Conservation (phyloP, 805 yeast genomes). For the Metschnikowia kunwiensis region DNA sequence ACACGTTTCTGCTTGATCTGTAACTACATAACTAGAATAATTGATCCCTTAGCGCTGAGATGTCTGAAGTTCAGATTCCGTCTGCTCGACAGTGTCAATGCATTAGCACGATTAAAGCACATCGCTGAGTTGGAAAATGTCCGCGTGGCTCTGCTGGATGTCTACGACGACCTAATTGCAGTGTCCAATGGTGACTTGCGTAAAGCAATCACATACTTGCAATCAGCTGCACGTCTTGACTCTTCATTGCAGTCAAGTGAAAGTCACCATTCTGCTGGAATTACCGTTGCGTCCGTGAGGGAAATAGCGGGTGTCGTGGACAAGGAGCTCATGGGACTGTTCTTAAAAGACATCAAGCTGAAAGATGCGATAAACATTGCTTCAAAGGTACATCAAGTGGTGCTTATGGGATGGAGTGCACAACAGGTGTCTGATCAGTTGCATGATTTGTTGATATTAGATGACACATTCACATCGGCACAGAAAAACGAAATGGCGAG, state of each 20-base stretch:
- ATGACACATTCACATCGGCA: constrained; percentile 45
- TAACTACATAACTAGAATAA: constrained; percentile 93
- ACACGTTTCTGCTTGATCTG: constrained; percentile 92
- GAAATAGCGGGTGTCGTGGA: constrained; percentile 81
- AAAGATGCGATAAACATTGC: constrained; percentile 32
- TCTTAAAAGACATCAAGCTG: constrained; percentile 35
- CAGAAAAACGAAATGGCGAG: constrained; percentile 66
- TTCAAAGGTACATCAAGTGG: constrained; percentile 45
- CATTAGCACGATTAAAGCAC: constrained; percentile 61
- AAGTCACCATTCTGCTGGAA: constrained; percentile 27
- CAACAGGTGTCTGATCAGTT: constrained; percentile 67
- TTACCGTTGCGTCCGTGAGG: constrained; percentile 48
- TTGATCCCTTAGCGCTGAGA: constrained; percentile 94
- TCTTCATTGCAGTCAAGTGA: constrained; percentile 7
- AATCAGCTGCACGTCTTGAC: constrained; percentile 31
- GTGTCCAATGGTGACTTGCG: constrained; percentile 89
- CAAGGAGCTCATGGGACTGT: constrained; percentile 37
- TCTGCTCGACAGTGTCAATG: constrained; percentile 67
- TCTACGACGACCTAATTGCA: constrained; percentile 58
- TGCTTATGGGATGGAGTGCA: constrained; percentile 76
- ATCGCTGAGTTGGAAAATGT: constrained; percentile 48
- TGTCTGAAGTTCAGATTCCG: constrained; percentile 94
- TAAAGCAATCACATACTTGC: constrained; percentile 86
- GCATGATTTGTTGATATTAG: constrained; percentile 62
- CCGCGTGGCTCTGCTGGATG: constrained; percentile 43